Evolutionary conservation across 345 rosid species (phyloP).

Genomic region (Eucalyptus pauciflora): DNA sequence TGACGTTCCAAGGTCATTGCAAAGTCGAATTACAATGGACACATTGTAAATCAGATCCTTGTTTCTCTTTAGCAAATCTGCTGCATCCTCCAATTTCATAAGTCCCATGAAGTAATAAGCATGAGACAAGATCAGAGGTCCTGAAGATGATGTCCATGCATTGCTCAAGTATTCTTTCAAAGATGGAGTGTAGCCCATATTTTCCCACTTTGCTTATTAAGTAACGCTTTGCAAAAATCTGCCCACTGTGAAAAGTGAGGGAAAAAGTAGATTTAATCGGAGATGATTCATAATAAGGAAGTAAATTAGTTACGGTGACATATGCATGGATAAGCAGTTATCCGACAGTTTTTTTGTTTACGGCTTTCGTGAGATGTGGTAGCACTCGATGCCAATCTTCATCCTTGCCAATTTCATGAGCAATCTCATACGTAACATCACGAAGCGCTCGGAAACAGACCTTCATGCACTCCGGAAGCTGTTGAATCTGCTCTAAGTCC

Average conservation of each 20-base stretch:
- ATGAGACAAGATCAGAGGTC: constrained; percentile 14
- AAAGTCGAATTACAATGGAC: constrained; percentile 27
- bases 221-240: constrained; percentile 31
- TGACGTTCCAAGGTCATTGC: constrained; percentile 40
- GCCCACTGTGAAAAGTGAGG: constrained; percentile 21
- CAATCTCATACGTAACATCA: constrained; percentile 12
- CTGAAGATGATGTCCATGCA: constrained; percentile 33
- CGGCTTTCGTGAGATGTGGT: constrained; percentile 23
- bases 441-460: constrained; percentile 19
- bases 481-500: constrained; percentile 8
- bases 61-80: neutral
- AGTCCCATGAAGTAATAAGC: constrained; percentile 7
- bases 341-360: neutral
- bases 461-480: constrained; percentile 35
- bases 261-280: neutral
- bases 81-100: neutral
- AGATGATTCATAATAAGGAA: neutral
- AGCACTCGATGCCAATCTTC: constrained; percentile 3
- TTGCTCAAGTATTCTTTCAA: constrained; percentile 26
- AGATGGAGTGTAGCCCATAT: constrained; percentile 13
- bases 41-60: constrained; percentile 14
- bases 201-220: constrained; percentile 38
- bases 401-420: constrained; percentile 16
- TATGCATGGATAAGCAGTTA: neutral
- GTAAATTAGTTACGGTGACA: too few relatives aligned